A percentile compares a stretch with the other conserved stretches of the same genome.
phyloP scores from a whole-genome alignment of 768 basidiomycete genomes.

The Psilocybe azurescens region DNA sequence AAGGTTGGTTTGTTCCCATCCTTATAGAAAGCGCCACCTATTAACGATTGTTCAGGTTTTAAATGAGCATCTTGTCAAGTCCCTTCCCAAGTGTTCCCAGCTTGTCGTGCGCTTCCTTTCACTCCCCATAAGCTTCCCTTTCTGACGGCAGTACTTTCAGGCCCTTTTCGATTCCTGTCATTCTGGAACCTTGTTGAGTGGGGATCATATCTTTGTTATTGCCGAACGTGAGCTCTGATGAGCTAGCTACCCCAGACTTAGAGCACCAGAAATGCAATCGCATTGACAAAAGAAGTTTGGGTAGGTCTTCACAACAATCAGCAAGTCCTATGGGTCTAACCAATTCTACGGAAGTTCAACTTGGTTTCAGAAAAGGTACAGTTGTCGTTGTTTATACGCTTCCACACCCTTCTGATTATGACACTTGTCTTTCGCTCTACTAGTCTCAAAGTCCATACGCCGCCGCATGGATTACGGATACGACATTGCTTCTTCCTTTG shows the following conservation, averaged over 20 bases:
- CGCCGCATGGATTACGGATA: too few relatives aligned
- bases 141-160: not conserved
- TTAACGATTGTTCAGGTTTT: not conserved
- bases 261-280: slow-evolving; percentile 20
- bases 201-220: not conserved
- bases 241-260: slow-evolving; percentile 11
- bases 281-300: slow-evolving; percentile 5
- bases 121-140: not conserved
- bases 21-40: not conserved
- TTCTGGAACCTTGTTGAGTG: slow-evolving; percentile 20
- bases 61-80: slow-evolving; percentile 10
- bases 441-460: too few relatives aligned
- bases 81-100: not conserved
- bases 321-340: too few relatives aligned
- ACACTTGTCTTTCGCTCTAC: too few relatives aligned
- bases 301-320: slow-evolving; percentile 3
- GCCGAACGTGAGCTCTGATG: not conserved
- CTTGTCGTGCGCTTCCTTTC: slow-evolving; percentile 4
- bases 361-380: too few relatives aligned
- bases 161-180: slow-evolving; percentile 18
- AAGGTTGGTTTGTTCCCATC: not conserved
- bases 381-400: too few relatives aligned
- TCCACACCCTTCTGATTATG: too few relatives aligned
- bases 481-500: too few relatives aligned
- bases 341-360: too few relatives aligned